Base-by-base conservation (phyloP, 2,329 filamentous ascomycete species). In the Xylariaceae sp. region DNA sequence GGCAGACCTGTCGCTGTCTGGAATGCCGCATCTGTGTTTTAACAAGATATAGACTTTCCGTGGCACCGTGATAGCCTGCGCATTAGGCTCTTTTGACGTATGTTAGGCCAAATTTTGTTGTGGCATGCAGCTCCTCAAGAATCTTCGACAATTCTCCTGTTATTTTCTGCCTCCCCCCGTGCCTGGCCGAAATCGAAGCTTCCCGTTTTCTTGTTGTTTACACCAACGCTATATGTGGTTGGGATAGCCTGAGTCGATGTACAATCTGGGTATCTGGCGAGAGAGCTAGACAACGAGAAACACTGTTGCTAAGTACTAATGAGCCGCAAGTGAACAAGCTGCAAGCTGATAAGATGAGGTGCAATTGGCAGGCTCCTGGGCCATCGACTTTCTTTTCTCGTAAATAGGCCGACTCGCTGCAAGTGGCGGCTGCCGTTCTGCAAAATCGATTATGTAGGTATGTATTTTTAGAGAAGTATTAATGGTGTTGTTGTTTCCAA, bases 391-490 rank as follows among this genome's bases (percentile, higher is more conserved):
- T 37, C 47, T 52, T 55, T 48, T 18, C 23, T 29, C n/a, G 26
- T 36, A 32, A 50, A 45, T 29, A 46, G 44, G 50, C 39, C 33
- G 33, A 26, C 44, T 50, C 49, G 24, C 32, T 50, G 30, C 18
- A 44, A 40, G 36, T 30, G 36, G 39, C 24, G 27, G 39, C 41
- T 18, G 33, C 20, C 33, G 16, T 27, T 45, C 27, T 51, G 30
- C 50, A 49, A 36, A 26, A 33, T 26, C 21, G 15, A 10, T 23
- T 46, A 37, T 33, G 27, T 45, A 29, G 26, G 23, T 18, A 42
- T 35, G 43, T 58, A 54, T 57, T 52, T 52, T 55, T 53, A 54
- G 50, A 46, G 13, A 13, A 49, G 26, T 46, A 21, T 47, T 55
- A 52, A 47, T 55, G 55, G 52, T 37, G 57, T 59, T n/a, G 24